Percentiles rank a stretch among this genome's conserved stretches.
These are phyloP conservation scores for Thinopyrum elongatum DNA, from an alignment of 176 grass and related monocot genomes.

Conservation along the genomic window DNA sequence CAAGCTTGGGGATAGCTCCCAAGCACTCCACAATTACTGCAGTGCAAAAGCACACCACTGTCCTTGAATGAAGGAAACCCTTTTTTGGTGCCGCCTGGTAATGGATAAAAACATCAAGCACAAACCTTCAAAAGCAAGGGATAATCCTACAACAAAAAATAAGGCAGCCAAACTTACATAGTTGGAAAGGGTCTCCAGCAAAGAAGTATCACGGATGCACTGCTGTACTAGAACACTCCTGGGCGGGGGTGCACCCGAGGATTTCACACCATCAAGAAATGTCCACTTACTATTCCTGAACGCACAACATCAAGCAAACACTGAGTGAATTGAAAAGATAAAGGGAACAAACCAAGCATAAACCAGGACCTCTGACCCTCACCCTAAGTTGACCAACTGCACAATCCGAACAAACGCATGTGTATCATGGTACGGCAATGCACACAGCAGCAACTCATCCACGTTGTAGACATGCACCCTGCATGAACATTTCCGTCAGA, in stretches of 20 bases:
- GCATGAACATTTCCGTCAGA: conserved; percentile 37
- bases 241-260: conserved; percentile 72
- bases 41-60: conserved; percentile 77
- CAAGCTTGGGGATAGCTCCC: conserved; percentile 74
- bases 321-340: neutral
- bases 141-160: conserved; percentile 1
- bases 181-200: conserved; percentile 82
- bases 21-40: conserved; percentile 86
- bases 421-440: conserved; percentile 85
- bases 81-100: conserved; percentile 69
- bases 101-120: conserved; percentile 29
- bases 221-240: conserved; percentile 86
- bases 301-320: conserved; percentile 6
- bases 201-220: conserved; percentile 76
- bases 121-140: conserved; percentile 16
- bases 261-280: conserved; percentile 82
- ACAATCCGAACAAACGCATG: conserved; percentile 83
- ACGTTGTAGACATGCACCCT: conserved; percentile 94
- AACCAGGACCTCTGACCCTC: conserved; percentile 6
- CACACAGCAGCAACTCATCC: conserved; percentile 75
- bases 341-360: conserved; percentile 4
- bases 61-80: conserved; percentile 63
- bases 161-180: conserved; percentile 50
- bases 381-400: conserved; percentile 82
- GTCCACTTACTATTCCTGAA: conserved; percentile 85